phyloP scores from a whole-genome alignment of 108 stramenopile genomes.

The Chaetoceros muelleri region DNA sequence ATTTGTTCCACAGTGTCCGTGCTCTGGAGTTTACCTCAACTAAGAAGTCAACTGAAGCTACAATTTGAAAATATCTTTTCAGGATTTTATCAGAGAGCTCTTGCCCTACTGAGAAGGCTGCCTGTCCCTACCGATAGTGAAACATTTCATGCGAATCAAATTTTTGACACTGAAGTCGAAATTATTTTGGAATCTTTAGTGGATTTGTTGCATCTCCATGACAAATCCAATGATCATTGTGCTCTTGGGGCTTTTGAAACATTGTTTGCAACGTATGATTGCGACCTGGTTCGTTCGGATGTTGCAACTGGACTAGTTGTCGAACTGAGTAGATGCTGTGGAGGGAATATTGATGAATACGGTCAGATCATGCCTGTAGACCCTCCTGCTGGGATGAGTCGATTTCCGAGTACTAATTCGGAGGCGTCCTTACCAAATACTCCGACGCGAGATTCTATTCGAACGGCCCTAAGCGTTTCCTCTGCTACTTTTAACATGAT shows the following conservation, averaged over 20 bases:
- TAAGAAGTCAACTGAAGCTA: constrained; percentile 39
- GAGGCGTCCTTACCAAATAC: constrained; percentile 1
- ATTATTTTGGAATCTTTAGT: constrained; percentile 79
- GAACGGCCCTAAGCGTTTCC: constrained; percentile 6
- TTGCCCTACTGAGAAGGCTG: constrained; percentile 58
- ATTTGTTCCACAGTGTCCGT: constrained; percentile 65
- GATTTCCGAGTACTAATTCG: not conserved
- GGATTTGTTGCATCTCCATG: constrained; percentile 65
- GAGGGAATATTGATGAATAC: constrained; percentile 61
- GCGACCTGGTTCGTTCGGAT: constrained; percentile 58
- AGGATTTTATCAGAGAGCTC: constrained; percentile 79
- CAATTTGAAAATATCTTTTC: constrained; percentile 79
- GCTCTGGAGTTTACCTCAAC: constrained; percentile 45
- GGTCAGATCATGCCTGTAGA: constrained; percentile 24
- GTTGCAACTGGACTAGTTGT: constrained; percentile 62
- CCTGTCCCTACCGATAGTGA: constrained; percentile 40
- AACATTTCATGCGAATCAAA: constrained; percentile 54
- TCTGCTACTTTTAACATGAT: constrained; percentile 2
- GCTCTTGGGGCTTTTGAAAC: constrained; percentile 53
- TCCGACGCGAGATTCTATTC: constrained; percentile 8
- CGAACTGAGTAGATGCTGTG: constrained; percentile 72
- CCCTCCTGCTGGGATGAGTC: not conserved
- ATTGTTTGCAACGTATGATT: constrained; percentile 73
- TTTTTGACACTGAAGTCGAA: constrained; percentile 75
- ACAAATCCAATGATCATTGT: constrained; percentile 19